Conservation (phyloP, 306 rosid genomes). For the Astragalus membranaceus region DNA sequence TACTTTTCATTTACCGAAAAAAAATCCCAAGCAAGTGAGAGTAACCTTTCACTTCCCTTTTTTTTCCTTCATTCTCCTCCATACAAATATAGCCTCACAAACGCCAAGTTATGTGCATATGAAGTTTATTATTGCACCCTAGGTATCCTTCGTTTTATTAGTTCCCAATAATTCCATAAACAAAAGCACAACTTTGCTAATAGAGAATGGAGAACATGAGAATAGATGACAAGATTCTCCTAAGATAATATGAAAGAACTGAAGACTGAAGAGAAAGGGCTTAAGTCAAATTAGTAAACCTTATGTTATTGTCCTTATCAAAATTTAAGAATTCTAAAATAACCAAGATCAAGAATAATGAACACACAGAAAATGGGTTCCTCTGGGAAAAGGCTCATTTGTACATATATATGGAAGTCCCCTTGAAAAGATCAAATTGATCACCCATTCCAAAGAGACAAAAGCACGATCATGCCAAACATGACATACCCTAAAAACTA, state of each 20-base stretch:
- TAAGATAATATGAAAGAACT: background rate
- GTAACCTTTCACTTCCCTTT: background rate
- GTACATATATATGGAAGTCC: conserved; percentile 1
- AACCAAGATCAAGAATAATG: background rate
- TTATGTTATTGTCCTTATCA: background rate
- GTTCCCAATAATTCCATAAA: background rate
- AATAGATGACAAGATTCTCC: conserved; percentile 2
- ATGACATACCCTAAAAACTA: background rate
- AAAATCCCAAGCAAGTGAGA: background rate
- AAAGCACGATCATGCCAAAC: background rate
- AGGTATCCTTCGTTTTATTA: background rate
- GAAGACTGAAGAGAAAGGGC: background rate
- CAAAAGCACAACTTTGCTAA: background rate
- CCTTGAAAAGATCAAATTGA: conserved; percentile 9
- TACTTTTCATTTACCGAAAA: background rate
- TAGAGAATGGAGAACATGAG: background rate
- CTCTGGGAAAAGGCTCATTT: conserved; percentile 15
- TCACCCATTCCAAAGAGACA: conserved; percentile 1
- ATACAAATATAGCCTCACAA: background rate
- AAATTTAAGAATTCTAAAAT: background rate
- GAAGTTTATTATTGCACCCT: background rate
- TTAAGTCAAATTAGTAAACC: background rate
- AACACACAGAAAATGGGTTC: background rate
- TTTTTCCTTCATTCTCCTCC: background rate
- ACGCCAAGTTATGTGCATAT: background rate